phyloP scores from a whole-genome alignment of 2,329 filamentous ascomycete genomes.

The Zelopaecilomyces penicillatus region DNA sequence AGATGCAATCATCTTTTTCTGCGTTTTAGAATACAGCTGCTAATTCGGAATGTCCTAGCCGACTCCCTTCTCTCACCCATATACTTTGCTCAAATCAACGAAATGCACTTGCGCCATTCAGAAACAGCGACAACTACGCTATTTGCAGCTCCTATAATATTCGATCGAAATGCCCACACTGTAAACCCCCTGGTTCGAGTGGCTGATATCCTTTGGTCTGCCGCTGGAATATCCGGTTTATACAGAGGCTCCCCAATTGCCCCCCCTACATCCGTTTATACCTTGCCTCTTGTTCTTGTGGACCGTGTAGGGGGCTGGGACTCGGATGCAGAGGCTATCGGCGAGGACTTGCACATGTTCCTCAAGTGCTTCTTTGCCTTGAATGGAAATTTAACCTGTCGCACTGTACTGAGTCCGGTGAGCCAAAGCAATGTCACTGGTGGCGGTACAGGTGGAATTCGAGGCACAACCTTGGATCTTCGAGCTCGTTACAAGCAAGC shows the following conservation, averaged over 20 bases:
- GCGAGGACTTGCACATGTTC: slow-evolving; percentile 71
- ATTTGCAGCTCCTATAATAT: slow-evolving; percentile 64
- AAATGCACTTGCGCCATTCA: slow-evolving; percentile 52
- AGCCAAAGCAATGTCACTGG: slow-evolving; percentile 66
- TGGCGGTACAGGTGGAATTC: slow-evolving; percentile 43
- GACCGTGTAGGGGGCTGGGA: slow-evolving; percentile 68
- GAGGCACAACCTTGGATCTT: slow-evolving; percentile 49
- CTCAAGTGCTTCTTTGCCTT: slow-evolving; percentile 70
- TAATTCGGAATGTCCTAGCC: slow-evolving; percentile 32
- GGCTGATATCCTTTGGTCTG: slow-evolving; percentile 64
- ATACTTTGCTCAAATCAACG: slow-evolving; percentile 58
- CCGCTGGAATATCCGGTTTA: slow-evolving; percentile 60
- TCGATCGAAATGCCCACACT: slow-evolving; percentile 63
- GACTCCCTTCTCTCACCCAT: slow-evolving; percentile 62
- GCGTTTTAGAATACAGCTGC: not conserved
- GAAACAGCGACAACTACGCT: slow-evolving; percentile 54
- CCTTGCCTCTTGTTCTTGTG: slow-evolving; percentile 56
- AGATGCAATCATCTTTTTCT: not conserved
- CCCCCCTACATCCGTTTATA: slow-evolving; percentile 68
- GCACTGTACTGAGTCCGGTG: slow-evolving; percentile 58
- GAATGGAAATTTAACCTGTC: slow-evolving; percentile 58
- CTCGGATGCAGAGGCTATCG: slow-evolving; percentile 60
- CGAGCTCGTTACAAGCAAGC: slow-evolving; percentile 63
- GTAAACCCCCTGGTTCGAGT: slow-evolving; percentile 62
- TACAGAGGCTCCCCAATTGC: slow-evolving; percentile 56